Conservation (phyloP, 192 early-diverging fungal species). For the Coemansia sp. region DNA sequence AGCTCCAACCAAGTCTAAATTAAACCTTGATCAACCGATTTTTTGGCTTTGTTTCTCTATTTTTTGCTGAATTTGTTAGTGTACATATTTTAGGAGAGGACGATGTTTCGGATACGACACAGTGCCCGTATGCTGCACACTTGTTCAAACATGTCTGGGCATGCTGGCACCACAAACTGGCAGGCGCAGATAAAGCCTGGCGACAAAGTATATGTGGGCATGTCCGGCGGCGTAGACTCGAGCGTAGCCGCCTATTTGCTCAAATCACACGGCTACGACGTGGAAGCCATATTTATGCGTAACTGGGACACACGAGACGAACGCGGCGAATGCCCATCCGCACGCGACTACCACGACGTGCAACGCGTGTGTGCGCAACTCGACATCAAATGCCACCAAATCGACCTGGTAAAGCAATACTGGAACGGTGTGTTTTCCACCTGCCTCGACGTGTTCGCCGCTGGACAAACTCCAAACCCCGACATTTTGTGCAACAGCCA, state of each 20-base stretch:
- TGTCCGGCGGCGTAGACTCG: slow-evolving; percentile 97
- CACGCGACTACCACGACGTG: slow-evolving; percentile 76
- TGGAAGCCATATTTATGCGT: slow-evolving; percentile 87
- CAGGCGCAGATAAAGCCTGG: slow-evolving; percentile 4
- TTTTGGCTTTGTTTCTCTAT: not conserved
- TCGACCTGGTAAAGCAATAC: slow-evolving; percentile 86
- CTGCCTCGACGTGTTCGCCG: slow-evolving; percentile 69
- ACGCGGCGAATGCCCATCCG: slow-evolving; percentile 69
- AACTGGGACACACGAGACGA: slow-evolving; percentile 94
- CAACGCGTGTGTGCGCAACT: slow-evolving; percentile 68
- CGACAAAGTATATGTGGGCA: slow-evolving; percentile 68
- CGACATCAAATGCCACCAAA: slow-evolving; percentile 60
- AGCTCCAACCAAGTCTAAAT: not conserved
- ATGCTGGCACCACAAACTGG: not conserved
- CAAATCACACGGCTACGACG: slow-evolving; percentile 58
- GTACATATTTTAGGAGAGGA: not conserved
- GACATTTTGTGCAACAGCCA: slow-evolving; percentile 86
- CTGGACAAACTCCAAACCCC: slow-evolving; percentile 85
- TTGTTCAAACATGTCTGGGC: not conserved
- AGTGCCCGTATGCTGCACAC: not conserved
- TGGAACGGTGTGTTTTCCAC: slow-evolving; percentile 88
- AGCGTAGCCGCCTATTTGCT: slow-evolving; percentile 81
- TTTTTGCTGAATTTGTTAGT: not conserved
- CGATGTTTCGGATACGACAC: not conserved
- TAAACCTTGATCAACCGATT: not conserved